These are phyloP conservation scores for Neurospora crassa DNA, from an alignment of 2,329 filamentous ascomycete species.

Conservation along the genomic window DNA sequence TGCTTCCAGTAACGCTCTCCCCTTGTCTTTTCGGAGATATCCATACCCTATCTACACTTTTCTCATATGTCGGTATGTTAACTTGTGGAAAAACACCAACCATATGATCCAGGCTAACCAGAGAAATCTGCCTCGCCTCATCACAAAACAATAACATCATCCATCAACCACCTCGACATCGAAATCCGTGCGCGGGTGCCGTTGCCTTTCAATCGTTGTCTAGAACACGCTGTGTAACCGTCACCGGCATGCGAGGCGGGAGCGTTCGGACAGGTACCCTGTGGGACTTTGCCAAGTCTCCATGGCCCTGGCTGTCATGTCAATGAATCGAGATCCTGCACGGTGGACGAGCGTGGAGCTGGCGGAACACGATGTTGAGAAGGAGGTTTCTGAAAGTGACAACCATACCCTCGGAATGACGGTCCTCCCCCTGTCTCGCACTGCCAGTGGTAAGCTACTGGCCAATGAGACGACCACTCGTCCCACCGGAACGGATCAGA, in stretches of 20 bases:
- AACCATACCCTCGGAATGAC: neutral
- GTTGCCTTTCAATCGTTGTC: neutral
- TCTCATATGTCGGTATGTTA: neutral
- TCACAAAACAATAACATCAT: neutral
- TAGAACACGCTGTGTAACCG: neutral
- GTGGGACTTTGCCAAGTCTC: neutral
- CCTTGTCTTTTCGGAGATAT: neutral
- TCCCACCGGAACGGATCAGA: neutral
- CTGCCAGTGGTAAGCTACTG: neutral
- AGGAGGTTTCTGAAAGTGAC: neutral
- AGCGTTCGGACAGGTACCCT: neutral
- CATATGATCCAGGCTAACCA: neutral
- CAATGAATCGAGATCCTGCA: neutral
- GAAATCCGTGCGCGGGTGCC: neutral
- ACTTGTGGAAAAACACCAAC: neutral
- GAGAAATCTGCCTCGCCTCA: neutral
- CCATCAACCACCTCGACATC: neutral
- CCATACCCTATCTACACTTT: neutral
- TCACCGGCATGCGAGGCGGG: neutral
- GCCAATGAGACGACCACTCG: neutral
- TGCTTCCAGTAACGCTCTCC: neutral
- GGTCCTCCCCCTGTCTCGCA: neutral
- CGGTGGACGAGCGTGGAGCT: neutral
- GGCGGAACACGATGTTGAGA: neutral
- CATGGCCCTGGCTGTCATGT: neutral